Evolutionary conservation across 257 asterid genomes (phyloP).

Genomic region (Leptodermis oblonga): DNA sequence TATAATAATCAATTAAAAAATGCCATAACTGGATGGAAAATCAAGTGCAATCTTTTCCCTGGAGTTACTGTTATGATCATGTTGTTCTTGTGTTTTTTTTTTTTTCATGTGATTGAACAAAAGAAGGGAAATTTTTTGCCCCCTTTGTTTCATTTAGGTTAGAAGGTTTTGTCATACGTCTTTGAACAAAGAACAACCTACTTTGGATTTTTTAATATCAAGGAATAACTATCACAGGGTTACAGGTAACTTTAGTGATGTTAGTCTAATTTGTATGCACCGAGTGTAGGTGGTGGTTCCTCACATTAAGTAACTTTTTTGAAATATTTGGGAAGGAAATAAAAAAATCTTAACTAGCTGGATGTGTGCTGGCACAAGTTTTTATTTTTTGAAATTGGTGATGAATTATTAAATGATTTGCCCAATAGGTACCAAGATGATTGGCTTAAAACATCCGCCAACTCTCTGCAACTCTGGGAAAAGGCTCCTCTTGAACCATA

Average conservation of each 20-base stretch:
- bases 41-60: not conserved
- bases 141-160: not conserved
- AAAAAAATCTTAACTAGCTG: not conserved
- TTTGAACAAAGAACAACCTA: not conserved
- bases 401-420: constrained; percentile 23
- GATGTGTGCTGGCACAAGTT: not conserved
- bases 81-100: not conserved
- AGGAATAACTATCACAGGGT: not conserved
- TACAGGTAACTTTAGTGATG: not conserved
- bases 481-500: constrained; percentile 99
- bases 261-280: not conserved
- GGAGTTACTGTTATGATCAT: not conserved
- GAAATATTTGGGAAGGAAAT: not conserved
- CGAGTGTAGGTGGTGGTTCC: not conserved
- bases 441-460: constrained; percentile 93
- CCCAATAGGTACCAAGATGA: constrained; percentile 89
- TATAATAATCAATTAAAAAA: not conserved
- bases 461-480: constrained; percentile 88
- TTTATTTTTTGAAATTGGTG: constrained; percentile 12
- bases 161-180: not conserved
- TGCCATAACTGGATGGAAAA: not conserved
- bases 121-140: not conserved
- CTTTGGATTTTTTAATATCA: not conserved
- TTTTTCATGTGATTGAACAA: not conserved
- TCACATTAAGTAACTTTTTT: not conserved